Evolutionary conservation across 129 eudicot genomes (phyloP), one percentile per base, ranked within the genome.

Genomic region (Centrapalus pauciflorus): DNA sequence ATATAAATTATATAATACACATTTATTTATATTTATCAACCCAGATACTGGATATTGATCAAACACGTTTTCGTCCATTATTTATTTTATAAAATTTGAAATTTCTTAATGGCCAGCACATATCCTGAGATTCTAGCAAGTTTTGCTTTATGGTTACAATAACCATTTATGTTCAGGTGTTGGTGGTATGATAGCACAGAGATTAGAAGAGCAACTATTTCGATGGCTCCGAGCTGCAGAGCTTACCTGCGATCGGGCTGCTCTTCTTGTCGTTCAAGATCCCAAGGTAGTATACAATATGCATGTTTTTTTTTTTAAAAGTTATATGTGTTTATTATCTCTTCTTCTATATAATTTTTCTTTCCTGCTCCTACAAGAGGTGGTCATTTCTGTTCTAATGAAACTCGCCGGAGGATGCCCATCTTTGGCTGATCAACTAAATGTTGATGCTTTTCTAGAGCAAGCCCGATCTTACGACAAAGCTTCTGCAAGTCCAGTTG

Each of bases 371-470:
- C 78, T 51, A 89, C 99, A 93, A 89, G 99, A 93, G 99, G 93
- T 93, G 66, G 99, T 93, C 84, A 37, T 93, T 26, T 93, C 99
- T 27, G 96, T 93, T 63, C 88, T 89, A 38, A 93, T 93, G 99
- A 93, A 93, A 86, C 80, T 93, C 64, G 96, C 96, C 66, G 99
- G 99, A 54, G 99, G 99, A 62, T 84, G 93, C 81, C 99, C 99
- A 29, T 93, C 96, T 41, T 57, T 93, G 86, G 95, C 99, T 37
- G 96, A 93, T 79, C 95, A 93, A 77, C 70, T 93, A 20, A 93
- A 93, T 26, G 96, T 93, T 73, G 99, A 93, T 72, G 96, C 99
- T 2, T 93, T 93, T 72, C 67, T 93, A 80, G 99, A 93, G 75
- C 99, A 93, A 93, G 99, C 99, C 70, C 86, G 95, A 17, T 93